Evolutionary conservation across 768 basidiomycete species (phyloP).

Genomic region (Lyophyllum atratum): DNA sequence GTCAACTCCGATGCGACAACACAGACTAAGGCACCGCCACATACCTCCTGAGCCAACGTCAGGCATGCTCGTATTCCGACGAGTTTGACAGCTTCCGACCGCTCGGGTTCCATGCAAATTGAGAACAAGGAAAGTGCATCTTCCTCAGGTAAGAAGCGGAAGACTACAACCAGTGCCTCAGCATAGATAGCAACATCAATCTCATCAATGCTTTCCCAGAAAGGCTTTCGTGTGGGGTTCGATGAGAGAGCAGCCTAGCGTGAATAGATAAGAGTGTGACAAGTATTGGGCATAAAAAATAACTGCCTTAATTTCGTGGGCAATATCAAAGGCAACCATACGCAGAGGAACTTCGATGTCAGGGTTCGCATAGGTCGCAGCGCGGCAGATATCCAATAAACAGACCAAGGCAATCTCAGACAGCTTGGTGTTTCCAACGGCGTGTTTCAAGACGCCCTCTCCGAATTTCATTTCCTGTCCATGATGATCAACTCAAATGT

Average conservation of each 20-base stretch:
- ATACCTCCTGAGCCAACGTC: slow-evolving; percentile 67
- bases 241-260: slow-evolving; percentile 33
- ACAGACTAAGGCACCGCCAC: slow-evolving; percentile 10
- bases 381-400: slow-evolving; percentile 76
- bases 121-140: slow-evolving; percentile 63
- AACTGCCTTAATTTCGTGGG: slow-evolving; percentile 76
- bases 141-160: slow-evolving; percentile 65
- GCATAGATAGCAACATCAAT: slow-evolving; percentile 78
- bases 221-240: slow-evolving; percentile 51
- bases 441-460: slow-evolving; percentile 62
- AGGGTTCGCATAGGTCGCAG: slow-evolving; percentile 53
- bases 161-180: slow-evolving; percentile 73
- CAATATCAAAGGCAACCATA: slow-evolving; percentile 68
- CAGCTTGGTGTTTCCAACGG: slow-evolving; percentile 55
- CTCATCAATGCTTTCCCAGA: slow-evolving; percentile 72
- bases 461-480: slow-evolving; percentile 57
- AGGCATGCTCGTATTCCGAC: slow-evolving; percentile 74
- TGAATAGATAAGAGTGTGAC: background rate
- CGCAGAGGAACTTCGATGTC: slow-evolving; percentile 65
- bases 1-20: background rate
- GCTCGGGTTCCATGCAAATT: slow-evolving; percentile 71
- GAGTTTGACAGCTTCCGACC: slow-evolving; percentile 80
- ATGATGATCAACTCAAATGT: background rate
- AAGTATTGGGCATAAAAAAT: background rate
- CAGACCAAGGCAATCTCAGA: slow-evolving; percentile 72